A percentile compares a stretch with the other conserved stretches of the same genome.
Evolutionary conservation across 2,329 filamentous ascomycete genomes (phyloP).

Genomic region (Lasiodiplodia hormozganensis): DNA sequence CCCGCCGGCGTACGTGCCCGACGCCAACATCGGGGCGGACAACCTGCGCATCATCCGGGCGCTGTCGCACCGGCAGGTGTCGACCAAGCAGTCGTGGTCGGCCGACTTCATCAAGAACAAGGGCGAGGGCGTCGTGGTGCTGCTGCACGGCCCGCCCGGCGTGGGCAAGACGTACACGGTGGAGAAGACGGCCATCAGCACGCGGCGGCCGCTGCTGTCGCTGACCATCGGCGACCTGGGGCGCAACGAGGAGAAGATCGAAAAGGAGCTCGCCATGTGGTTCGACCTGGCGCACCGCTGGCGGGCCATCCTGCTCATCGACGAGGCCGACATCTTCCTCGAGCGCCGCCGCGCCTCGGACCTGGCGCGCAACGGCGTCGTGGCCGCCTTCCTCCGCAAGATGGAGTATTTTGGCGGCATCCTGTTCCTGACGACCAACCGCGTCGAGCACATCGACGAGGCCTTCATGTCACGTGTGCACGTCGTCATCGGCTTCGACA

Average conservation of each 20-base stretch:
- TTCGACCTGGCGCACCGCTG: constrained; percentile 30
- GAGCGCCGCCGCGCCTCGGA: constrained; percentile 55
- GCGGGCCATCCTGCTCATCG: constrained; percentile 28
- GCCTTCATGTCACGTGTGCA: not conserved
- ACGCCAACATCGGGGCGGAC: constrained; percentile 18
- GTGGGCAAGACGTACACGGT: constrained; percentile 28
- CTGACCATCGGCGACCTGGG: constrained; percentile 31
- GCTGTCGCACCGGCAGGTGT: constrained; percentile 23
- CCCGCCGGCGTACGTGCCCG: constrained; percentile 4
- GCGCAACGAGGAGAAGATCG: constrained; percentile 23
- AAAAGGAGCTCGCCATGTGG: constrained; percentile 31
- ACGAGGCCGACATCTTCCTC: constrained; percentile 53
- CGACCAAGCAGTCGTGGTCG: constrained; percentile 15
- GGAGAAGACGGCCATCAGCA: constrained; percentile 13
- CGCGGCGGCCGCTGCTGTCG: constrained; percentile 5
- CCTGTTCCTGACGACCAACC: constrained; percentile 46
- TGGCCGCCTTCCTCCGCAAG: constrained; percentile 30
- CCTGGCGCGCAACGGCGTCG: constrained; percentile 57
- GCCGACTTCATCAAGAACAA: constrained; percentile 29
- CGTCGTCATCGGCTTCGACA: constrained; percentile 28
- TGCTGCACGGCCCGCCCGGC: constrained; percentile 26
- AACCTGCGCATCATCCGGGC: constrained; percentile 26
- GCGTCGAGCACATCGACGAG: constrained; percentile 40
- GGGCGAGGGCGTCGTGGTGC: constrained; percentile 26
- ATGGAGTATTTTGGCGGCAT: constrained; percentile 35